Percentiles rank a stretch among this genome's conserved stretches.
These are phyloP conservation scores for Sicyos baderoa DNA, from an alignment of 306 rosid genomes.

Conservation along the genomic window DNA sequence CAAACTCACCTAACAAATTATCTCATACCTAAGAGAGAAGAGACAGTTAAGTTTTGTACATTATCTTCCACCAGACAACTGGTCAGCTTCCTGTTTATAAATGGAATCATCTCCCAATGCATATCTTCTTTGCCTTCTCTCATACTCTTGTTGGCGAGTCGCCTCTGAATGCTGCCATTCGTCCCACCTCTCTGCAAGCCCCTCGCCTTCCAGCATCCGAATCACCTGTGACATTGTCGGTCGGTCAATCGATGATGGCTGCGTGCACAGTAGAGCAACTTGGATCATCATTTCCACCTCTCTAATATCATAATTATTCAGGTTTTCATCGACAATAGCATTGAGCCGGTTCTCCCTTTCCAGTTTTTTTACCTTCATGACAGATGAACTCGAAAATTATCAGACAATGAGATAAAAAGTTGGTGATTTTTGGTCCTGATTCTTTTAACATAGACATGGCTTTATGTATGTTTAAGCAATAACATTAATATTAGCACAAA, in stretches of 20 bases:
- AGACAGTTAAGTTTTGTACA: slow-evolving; percentile 10
- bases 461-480: background rate
- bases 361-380: slow-evolving; percentile 70
- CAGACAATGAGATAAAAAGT: slow-evolving; percentile 1
- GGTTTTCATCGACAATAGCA: slow-evolving; percentile 70
- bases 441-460: background rate
- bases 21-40: background rate
- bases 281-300: slow-evolving; percentile 90
- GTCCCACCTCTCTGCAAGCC: slow-evolving; percentile 99
- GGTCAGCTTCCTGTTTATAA: slow-evolving; percentile 74
- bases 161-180: slow-evolving; percentile 91
- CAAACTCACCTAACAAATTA: background rate
- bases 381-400: slow-evolving; percentile 3
- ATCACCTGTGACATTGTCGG: slow-evolving; percentile 91
- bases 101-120: slow-evolving; percentile 92
- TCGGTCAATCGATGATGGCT: slow-evolving; percentile 80
- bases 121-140: slow-evolving; percentile 77
- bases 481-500: background rate
- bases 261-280: slow-evolving; percentile 91
- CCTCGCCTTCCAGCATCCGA: slow-evolving; percentile 97
- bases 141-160: slow-evolving; percentile 69
- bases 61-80: slow-evolving; percentile 87
- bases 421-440: background rate
- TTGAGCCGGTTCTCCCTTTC: slow-evolving; percentile 71
- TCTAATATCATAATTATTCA: slow-evolving; percentile 46